Evolutionary conservation across 23 red algal species (phyloP).

Genomic region (Gracilaria vermiculophylla): DNA sequence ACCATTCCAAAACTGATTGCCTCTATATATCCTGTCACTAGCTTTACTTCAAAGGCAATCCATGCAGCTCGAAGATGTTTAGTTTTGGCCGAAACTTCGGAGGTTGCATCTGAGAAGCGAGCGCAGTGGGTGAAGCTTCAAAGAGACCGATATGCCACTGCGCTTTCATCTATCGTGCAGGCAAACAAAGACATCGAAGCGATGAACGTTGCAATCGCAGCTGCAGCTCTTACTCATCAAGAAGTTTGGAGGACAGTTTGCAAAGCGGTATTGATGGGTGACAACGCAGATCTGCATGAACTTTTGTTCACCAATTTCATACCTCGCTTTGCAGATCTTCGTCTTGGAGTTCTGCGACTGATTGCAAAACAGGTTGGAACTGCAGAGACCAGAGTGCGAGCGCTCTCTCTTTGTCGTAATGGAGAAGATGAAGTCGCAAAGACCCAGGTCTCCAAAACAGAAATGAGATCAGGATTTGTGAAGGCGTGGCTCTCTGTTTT

Average conservation of each 20-base stretch:
- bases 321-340: constrained; percentile 3
- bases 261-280: background rate
- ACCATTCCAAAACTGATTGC: background rate
- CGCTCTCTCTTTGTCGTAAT: background rate
- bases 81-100: background rate
- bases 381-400: background rate
- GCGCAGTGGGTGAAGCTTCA: background rate
- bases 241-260: background rate
- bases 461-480: constrained; percentile 10
- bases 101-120: background rate
- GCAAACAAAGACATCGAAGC: background rate
- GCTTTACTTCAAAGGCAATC: constrained; percentile 20
- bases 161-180: background rate
- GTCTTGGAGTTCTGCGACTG: background rate
- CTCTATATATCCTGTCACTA: background rate
- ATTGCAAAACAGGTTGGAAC: background rate
- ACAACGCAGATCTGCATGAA: background rate
- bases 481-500: constrained; percentile 48
- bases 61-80: constrained; percentile 6
- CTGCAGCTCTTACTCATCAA: constrained; percentile 19
- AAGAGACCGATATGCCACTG: constrained; percentile 3
- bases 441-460: background rate
- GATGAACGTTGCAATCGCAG: constrained; percentile 5
- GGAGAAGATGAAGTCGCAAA: background rate
- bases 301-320: background rate